These are phyloP conservation scores for Sporobolomyces roseus DNA, from an alignment of 768 basidiomycete genomes.

Conservation along the genomic window DNA sequence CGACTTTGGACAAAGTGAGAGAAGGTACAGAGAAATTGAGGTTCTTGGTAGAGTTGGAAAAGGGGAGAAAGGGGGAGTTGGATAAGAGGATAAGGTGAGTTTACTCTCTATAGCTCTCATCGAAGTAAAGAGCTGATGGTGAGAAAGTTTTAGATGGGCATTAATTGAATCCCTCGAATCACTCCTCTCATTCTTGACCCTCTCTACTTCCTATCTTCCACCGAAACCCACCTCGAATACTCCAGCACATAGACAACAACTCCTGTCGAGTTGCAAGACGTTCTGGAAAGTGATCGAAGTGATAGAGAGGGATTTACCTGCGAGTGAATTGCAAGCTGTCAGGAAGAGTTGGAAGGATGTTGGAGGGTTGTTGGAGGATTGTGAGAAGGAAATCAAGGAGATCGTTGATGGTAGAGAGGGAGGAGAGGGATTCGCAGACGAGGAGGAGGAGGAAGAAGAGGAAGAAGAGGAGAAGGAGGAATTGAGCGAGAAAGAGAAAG, in stretches of 20 bases:
- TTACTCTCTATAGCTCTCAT: too few species aligned
- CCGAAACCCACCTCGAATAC: not conserved
- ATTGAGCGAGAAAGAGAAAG: not conserved
- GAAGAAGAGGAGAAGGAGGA: not conserved
- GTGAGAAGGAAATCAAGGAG: conserved; percentile 24
- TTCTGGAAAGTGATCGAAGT: conserved; percentile 20
- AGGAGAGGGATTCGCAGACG: not conserved
- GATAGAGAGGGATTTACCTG: not conserved
- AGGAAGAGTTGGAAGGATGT: conserved; percentile 21
- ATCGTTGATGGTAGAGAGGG: not conserved
- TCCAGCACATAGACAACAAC: not conserved
- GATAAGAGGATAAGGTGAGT: not conserved
- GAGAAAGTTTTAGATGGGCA: conserved; percentile 15
- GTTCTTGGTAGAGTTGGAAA: not conserved
- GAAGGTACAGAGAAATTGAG: conserved; percentile 8
- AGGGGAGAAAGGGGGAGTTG: not conserved
- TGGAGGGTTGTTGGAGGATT: conserved; percentile 30
- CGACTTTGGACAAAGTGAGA: conserved; percentile 17
- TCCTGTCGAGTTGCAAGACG: conserved; percentile 10
- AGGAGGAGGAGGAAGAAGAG: conserved; percentile 1
- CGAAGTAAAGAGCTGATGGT: not conserved
- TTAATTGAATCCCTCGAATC: conserved; percentile 24
- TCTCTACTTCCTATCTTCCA: conserved; percentile 1
- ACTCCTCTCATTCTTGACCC: not conserved
- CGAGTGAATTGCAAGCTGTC: conserved; percentile 17